Base-by-base conservation (phyloP, 495 filamentous ascomycete species). In the Penicillium simplicissimum region DNA sequence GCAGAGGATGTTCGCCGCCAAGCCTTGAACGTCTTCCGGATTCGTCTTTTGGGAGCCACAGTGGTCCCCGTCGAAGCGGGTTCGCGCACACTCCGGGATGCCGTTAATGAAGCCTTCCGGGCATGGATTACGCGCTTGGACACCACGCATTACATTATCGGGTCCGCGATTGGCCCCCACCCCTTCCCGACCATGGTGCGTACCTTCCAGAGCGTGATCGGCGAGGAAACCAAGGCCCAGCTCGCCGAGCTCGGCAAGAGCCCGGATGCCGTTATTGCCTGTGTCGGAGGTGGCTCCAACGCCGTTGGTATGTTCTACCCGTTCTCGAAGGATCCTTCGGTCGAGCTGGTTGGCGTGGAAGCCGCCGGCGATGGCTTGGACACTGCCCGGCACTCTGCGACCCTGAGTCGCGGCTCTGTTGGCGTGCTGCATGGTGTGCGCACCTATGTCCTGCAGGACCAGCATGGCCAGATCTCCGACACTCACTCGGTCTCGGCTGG, bases 191-290 rank as follows among this genome's bases (percentile, higher is more conserved):
- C 91, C 45, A 97, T 98, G 58, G 94, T 97, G 9, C 88, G 94
- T 48, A 97, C 93, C 0, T 96, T 98, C 86, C 94, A 98, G 78
- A 92, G 87, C 8, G 87, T 97, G 45, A 97, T 97, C 57, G 94
- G 94, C 5, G 86, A 88, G 62, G 95, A 98, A 78, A 97, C 95
- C 40, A 95, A 93, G 75, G 79, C 86, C 52, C 95, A 98, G 77
- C 89, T 97, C 83, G 79, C 84, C 36, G 84, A 88, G 68, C 83
- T 87, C 40, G 90, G 91, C 52, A 95, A 96, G 74, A 84, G 97
- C 1, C 94, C 95, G 4, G 95, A 98, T 68, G 95, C 93, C 2
- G 91, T 98, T 4, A 91, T 98, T n/a, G 95, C 95, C n/a, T 98
- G 95, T 65, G 95, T 98, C 5, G 95, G 95, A 47, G 95, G 95